Evolutionary conservation across 306 rosid genomes (phyloP), one percentile per base, ranked within the genome.

Genomic region (Macrotyloma uniflorum): DNA sequence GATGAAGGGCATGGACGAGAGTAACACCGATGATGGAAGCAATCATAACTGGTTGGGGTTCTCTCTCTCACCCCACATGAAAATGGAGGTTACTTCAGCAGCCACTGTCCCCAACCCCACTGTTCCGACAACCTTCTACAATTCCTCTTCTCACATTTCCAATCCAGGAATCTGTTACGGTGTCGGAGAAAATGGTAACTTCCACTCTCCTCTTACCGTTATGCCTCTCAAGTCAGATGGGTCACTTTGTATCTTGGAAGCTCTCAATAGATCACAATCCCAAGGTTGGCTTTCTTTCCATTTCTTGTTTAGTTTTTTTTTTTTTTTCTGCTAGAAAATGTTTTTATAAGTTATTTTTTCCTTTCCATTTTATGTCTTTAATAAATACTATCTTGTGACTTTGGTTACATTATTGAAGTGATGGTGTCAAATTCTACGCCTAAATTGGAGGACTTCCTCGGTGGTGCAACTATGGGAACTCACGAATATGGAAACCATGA

Each of bases 211-310:
- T 32, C 43, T 93, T 49, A 43, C 93, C 32, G 96, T 88, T 0
- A 93, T 96, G 99, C 99, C 99, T 32, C 91, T 96, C 59, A 96
- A 90, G 58, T 93, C 91, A 2, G 98, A 96, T 72, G 99, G 96
- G 2, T 96, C 99, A 20, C 99, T 96, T 46, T 93, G 97, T 18
- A 84, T 96, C 67, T 88, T 93, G 91, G 97, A 96, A 83, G 93
- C 98, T 79, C 88, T 91, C 76, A 51, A 53, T 36, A 82, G 91
- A 85, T 91, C 94, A 76, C 96, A 89, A 72, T 18, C 92, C 3
- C 91, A 85, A 91, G 97, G 98, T 92, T 74, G 9, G 28, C 3
- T 75, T 11, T 18, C 1, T 12, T 61, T 10, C 55, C 28, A 26
- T 2, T 26, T 26, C 2, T 5, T 18, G 19, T n/a, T 24, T 45